Evolutionary conservation across 2,329 filamentous ascomycete species (phyloP), one percentile per base, ranked within the genome.

Genomic region (Cryoendolithus antarcticus): DNA sequence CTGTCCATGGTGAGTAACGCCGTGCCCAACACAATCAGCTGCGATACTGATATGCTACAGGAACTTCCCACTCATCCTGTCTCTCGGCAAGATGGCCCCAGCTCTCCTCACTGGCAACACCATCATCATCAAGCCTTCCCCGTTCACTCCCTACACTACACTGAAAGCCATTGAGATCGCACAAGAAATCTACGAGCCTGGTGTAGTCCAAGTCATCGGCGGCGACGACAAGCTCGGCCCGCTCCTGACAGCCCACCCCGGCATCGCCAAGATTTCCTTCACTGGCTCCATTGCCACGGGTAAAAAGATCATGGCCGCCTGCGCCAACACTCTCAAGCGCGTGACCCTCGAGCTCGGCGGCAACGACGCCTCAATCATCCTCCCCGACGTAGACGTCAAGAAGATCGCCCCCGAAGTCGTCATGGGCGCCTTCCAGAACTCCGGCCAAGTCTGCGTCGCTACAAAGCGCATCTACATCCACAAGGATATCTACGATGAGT

Each of bases 91-190:
- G 55, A 60, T 80, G 19, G 67, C 65, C 1, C 70, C 74, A 0
- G 71, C 72, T 2, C 51, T 80, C 1, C 45, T 77, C 29, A 72
- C 75, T 0, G 58, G 58, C n/a, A 58, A 57, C 49, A 56, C 54
- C 11, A 58, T 61, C 46, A 60, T 60, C 40, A 45, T 57, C 43
- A 57, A 60, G 54, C 56, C 66, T 54, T 44, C 52, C 15, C 70
- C 70, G 0, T 75, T 70, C 53, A 74, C 74, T 0, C 73, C 74
- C 4, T 77, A 76, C 55, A 66, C 64, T 2, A 61, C 62, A 3
- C 60, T 82, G 30, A 80, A 81, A 56, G 51, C 77, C n/a, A 69
- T 65, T 9, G 74, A 80, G 55, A 53, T 81, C 2, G 72, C 66
- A 0, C 65, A 71, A 41, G 53, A 66, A 13, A 62, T 77, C 57